Evolutionary conservation across 2,329 filamentous ascomycete genomes (phyloP), one percentile per base, ranked within the genome.

Genomic region (Hortaea sp.): DNA sequence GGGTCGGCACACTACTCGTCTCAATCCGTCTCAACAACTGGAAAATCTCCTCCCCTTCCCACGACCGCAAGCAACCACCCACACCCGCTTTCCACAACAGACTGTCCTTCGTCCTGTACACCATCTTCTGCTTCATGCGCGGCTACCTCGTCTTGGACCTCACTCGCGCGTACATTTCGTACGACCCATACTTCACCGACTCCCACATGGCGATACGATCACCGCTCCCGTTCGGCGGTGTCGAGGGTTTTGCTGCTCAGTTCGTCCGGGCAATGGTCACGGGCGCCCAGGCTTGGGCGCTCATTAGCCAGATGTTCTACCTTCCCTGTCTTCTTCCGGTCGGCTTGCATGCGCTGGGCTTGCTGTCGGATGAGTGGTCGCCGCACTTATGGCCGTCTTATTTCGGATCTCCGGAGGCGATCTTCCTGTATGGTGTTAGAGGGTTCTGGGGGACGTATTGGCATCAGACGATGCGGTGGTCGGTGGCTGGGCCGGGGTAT

Each of bases 361-460:
- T 51, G 5, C 38, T 54, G n/a, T 39, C 50, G 4, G 50, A 54
- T 7, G 39, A 42, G 1, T 59, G 54, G 52, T 53, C 53, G 2
- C 60, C 61, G 30, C 61, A 62, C 39, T 49, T 43, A 31, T 59
- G 55, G 57, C 55, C 59, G 4, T 48, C 54, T 3, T 54, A 57
- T 45, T 63, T 61, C 38, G 61, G 61, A n/a, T 50, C 58, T 1
- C 44, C 52, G 7, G 38, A 44, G 2, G 38, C 46, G 6, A 49
- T 58, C 28, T 46, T 57, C 11, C 39, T 47, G 5, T 39, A 49
- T 29, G 60, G 60, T 11, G 43, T 63, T 1, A 43, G 57, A 5
- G 59, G 58, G 7, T 56, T 62, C 29, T 63, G 61, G 61, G 55
- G 58, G 6, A 29, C 20, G 11, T 62, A 57, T 44, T 63, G 61